Evolutionary conservation across 345 rosid genomes (phyloP).

Genomic region (Cardiospermum halicacabum): DNA sequence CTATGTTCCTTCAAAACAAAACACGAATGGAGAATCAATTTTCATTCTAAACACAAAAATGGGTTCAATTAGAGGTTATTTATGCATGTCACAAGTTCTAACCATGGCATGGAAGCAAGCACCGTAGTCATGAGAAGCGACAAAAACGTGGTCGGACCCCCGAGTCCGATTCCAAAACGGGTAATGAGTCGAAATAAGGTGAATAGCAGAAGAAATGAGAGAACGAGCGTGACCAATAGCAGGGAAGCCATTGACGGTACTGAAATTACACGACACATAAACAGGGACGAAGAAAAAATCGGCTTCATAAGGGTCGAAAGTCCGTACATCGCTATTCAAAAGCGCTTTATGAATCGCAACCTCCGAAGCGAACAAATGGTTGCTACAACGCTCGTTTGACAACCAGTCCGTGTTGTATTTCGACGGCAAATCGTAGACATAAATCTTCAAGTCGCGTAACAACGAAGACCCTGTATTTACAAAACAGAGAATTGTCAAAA

Average conservation of each 20-base stretch:
- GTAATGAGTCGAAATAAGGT: slow-evolving; percentile 40
- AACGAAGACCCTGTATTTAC: slow-evolving; percentile 23
- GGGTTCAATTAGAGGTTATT: too few relatives aligned
- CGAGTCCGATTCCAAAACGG: slow-evolving; percentile 84
- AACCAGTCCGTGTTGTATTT: slow-evolving; percentile 80
- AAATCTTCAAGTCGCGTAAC: slow-evolving; percentile 70
- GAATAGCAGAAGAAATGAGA: slow-evolving; percentile 59
- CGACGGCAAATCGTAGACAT: slow-evolving; percentile 69
- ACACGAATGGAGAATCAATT: background rate
- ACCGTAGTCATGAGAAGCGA: slow-evolving; percentile 92
- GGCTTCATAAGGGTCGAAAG: slow-evolving; percentile 71
- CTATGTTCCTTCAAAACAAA: slow-evolving; percentile 56
- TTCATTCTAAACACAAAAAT: too few relatives aligned
- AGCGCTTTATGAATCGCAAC: slow-evolving; percentile 82
- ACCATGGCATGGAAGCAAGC: slow-evolving; percentile 96
- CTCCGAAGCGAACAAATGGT: slow-evolving; percentile 88
- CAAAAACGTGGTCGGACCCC: slow-evolving; percentile 86
- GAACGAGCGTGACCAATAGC: slow-evolving; percentile 85
- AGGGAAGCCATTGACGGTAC: slow-evolving; percentile 83
- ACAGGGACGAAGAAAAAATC: slow-evolving; percentile 96
- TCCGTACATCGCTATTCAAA: slow-evolving; percentile 50
- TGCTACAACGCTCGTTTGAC: slow-evolving; percentile 69
- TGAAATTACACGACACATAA: slow-evolving; percentile 93
- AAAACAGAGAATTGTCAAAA: too few relatives aligned
- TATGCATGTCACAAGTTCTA: background rate